A percentile compares a stretch with the other conserved stretches of the same genome.
These are phyloP conservation scores for Fusarium sp. DNA, from an alignment of 2,329 filamentous ascomycete species.

Conservation along the genomic window DNA sequence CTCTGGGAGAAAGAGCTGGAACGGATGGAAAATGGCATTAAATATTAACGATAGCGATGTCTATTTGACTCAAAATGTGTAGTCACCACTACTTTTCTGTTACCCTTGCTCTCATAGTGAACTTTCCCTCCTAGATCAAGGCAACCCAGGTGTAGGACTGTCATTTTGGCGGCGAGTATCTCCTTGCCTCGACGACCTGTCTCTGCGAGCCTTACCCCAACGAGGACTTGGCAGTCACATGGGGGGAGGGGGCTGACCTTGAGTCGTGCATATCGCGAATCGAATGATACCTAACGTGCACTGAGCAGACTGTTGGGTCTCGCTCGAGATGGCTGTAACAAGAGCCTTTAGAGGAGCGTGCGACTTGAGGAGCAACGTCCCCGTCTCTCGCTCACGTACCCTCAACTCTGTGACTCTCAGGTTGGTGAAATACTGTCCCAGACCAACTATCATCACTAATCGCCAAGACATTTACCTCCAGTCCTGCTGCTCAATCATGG, in stretches of 20 bases:
- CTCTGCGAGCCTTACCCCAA: too few species aligned
- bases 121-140: neutral
- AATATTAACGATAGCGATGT: neutral
- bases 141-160: too few species aligned
- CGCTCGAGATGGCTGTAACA: neutral
- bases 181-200: too few species aligned
- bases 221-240: too few species aligned
- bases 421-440: neutral
- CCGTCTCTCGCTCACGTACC: neutral
- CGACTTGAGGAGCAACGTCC: neutral
- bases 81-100: neutral
- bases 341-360: neutral
- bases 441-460: neutral
- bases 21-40: neutral
- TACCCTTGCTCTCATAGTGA: neutral
- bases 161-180: too few species aligned
- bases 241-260: too few species aligned
- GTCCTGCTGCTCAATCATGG: neutral
- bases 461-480: neutral
- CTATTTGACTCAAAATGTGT: neutral
- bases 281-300: neutral
- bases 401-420: neutral
- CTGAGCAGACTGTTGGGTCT: neutral
- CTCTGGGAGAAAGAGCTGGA: constrained; percentile 11
- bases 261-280: too few species aligned